Base-by-base conservation (phyloP, 2,329 filamentous ascomycete genomes). In the Monascus ruber region DNA sequence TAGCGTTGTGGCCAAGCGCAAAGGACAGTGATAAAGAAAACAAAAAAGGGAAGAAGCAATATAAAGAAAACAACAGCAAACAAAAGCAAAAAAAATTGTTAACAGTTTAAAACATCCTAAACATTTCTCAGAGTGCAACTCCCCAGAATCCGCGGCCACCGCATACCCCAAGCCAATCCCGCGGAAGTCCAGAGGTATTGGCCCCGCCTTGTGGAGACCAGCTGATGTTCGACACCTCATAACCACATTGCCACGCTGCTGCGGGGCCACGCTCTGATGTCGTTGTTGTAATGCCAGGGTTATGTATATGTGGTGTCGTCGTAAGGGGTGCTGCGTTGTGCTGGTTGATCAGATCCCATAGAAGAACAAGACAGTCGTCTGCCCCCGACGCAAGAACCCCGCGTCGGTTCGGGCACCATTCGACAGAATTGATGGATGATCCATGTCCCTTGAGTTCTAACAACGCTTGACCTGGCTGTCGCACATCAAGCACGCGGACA, bases 401-500 rank as follows among this genome's bases (percentile, higher is more conserved):
- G 52, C 91, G 76, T 42, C 88, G 77, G 40, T 79, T 76, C 0
- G 87, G 89, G 6, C 86, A 94, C 91, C 91, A 98, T 65, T 98
- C 91, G 42, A 96, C 83, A 54, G 84, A 91, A 64, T 94, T 96
- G 41, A 98, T 76, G 5, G 85, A 65, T 4, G 85, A 83, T 24
- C 79, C 77, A 57, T 98, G 89, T 24, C 91, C 91, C 35, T 85
- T 85, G 31, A 98, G 78, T 60, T 98, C 91, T 25, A 98, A 76
- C 4, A 98, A 74, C 2, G 91, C 91, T 63, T 95, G 91, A 5
- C 91, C 91, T 0, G 91, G 91, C 64, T 98, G 91, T 36, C 91
- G 82, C 3, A 96, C 89, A 55, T 98, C 91, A 26, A 98, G 78
- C 39, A 98, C 94, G 35, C 91, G 85, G 56, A 98, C 88, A 28